A percentile compares a stretch with the other conserved stretches of the same genome.
phyloP scores from a whole-genome alignment of 2,329 filamentous ascomycete genomes.

The Lachnellula hyalina region DNA sequence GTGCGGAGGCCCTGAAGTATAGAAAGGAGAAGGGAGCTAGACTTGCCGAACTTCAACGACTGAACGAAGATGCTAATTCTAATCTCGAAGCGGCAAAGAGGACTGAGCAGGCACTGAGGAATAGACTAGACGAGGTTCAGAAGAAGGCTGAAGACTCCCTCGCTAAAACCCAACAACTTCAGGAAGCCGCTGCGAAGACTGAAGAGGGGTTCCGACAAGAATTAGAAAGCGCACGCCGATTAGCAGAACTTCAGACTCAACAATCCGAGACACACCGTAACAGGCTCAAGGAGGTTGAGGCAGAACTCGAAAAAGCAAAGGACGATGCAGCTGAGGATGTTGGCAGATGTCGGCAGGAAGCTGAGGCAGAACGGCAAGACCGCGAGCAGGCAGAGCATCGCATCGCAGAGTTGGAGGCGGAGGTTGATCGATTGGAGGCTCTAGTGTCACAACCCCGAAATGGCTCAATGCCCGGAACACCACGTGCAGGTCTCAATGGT shows the following conservation, averaged over 20 bases:
- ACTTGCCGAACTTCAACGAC: constrained; percentile 80
- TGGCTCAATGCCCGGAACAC: constrained; percentile 54
- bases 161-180: constrained; percentile 74
- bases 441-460: constrained; percentile 35
- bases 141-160: constrained; percentile 83
- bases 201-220: constrained; percentile 85
- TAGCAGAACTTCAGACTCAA: constrained; percentile 78
- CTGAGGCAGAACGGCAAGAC: constrained; percentile 52
- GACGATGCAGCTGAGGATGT: constrained; percentile 58
- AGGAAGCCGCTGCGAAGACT: constrained; percentile 75
- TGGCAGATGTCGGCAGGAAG: constrained; percentile 46
- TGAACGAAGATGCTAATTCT: constrained; percentile 77
- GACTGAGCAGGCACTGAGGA: constrained; percentile 73
- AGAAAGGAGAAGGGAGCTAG: constrained; percentile 91
- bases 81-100: constrained; percentile 72
- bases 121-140: constrained; percentile 76
- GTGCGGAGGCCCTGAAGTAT: constrained; percentile 78
- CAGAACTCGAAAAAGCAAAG: constrained; percentile 51
- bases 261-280: constrained; percentile 67
- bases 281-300: constrained; percentile 65
- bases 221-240: constrained; percentile 70
- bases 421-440: constrained; percentile 55
- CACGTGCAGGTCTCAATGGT: constrained; percentile 47
- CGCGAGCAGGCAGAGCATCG: constrained; percentile 57
- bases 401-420: constrained; percentile 59